phyloP scores from a whole-genome alignment of 495 filamentous ascomycete species.

The Aspergillus incahuasiensis region DNA sequence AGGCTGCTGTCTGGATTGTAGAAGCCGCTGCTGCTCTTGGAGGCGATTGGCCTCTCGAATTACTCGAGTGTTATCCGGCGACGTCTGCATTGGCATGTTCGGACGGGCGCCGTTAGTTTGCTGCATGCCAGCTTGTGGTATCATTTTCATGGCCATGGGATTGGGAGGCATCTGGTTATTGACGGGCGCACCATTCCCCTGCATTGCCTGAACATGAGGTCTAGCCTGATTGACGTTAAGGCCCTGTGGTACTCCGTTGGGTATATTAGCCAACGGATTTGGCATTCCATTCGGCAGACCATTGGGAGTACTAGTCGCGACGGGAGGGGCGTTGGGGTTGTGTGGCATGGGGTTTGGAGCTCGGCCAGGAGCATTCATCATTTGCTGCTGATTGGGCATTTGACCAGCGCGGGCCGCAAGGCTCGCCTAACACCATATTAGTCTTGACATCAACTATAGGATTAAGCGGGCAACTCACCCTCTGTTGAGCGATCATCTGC shows the following conservation, averaged over 20 bases:
- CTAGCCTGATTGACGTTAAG: conserved; percentile 37
- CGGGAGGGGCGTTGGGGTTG: conserved; percentile 28
- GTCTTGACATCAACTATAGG: conserved; percentile 5
- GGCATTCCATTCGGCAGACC: conserved; percentile 36
- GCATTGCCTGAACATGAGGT: conserved; percentile 39
- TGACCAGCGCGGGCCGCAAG: conserved; percentile 42
- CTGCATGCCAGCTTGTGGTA: conserved; percentile 71
- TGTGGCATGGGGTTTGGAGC: conserved; percentile 37
- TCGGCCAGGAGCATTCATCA: conserved; percentile 38
- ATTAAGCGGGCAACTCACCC: conserved; percentile 39
- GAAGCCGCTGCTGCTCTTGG: conserved; percentile 61
- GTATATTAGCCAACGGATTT: conserved; percentile 37
- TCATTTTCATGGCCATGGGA: conserved; percentile 58
- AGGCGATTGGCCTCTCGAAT: conserved; percentile 57
- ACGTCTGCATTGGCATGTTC: conserved; percentile 53
- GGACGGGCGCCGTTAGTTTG: conserved; percentile 52
- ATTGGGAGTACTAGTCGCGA: conserved; percentile 30
- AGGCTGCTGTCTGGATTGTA: conserved; percentile 60
- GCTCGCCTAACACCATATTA: conserved; percentile 29
- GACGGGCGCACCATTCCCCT: conserved; percentile 26
- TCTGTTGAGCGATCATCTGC: conserved; percentile 56
- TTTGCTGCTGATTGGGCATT: conserved; percentile 38
- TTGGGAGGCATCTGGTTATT: conserved; percentile 50
- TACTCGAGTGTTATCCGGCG: conserved; percentile 49
- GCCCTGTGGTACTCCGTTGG: conserved; percentile 35